A percentile compares a stretch with the other conserved stretches of the same genome.
These are phyloP conservation scores for Thinopyrum elongatum DNA, from an alignment of 176 grass and related monocot genomes.

Conservation along the genomic window DNA sequence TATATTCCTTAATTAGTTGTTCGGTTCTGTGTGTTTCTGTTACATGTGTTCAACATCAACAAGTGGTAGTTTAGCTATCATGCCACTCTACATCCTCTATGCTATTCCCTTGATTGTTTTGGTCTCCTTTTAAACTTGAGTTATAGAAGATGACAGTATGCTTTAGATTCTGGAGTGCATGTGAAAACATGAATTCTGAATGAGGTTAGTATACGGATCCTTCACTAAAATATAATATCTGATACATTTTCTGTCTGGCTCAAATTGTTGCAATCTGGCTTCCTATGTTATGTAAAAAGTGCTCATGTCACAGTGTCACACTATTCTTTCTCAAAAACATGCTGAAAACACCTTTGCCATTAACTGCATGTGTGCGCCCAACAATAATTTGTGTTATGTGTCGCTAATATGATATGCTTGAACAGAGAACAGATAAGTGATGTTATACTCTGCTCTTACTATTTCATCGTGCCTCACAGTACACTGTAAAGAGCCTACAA, in stretches of 20 bases:
- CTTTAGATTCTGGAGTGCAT: not conserved
- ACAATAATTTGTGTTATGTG: not conserved
- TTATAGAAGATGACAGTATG: not conserved
- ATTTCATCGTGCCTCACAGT: slow-evolving; percentile 46
- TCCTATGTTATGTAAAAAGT: not conserved
- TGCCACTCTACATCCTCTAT: not conserved
- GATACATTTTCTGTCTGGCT: not conserved
- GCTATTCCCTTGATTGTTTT: not conserved
- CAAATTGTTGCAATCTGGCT: not conserved
- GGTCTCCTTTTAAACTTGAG: not conserved
- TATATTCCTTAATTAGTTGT: not conserved
- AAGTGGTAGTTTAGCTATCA: not conserved
- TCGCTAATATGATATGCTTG: slow-evolving; percentile 2
- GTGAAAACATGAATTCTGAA: not conserved
- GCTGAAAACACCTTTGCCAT: not conserved
- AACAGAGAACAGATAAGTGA: slow-evolving; percentile 8
- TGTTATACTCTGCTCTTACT: not conserved
- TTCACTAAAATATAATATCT: not conserved
- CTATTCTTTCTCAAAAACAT: not conserved
- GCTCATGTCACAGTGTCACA: not conserved
- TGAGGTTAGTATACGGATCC: not conserved
- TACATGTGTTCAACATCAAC: not conserved
- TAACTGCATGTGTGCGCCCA: not conserved
- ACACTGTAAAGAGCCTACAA: slow-evolving; percentile 76
- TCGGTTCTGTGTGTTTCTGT: not conserved